Base-by-base conservation (phyloP, 306 rosid species). In the Quercus berberidifolia region DNA sequence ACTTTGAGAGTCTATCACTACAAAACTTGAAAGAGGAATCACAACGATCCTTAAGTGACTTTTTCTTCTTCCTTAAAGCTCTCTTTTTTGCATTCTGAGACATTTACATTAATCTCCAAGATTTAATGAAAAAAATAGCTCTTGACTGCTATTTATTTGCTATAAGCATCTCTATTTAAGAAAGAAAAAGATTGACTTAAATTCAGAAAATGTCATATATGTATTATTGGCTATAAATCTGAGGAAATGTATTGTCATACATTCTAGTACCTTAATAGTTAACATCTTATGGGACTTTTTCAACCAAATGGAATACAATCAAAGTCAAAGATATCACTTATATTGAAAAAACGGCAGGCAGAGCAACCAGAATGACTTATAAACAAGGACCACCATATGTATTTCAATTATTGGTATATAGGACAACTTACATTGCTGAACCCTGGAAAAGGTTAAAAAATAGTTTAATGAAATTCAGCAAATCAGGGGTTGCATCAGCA, bases 401-500 rank as follows among this genome's bases (percentile, higher is more conserved):
- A 41, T n/a, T 63, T 41, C 33, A 76, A 55, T 55, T 43, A 72
- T 64, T 74, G 1, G 73, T 23, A 28, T 15, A 71, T 74, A 60
- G 71, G 67, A 43, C 6, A 81, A 80, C 97, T 89, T 89, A 92
- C 98, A 89, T 93, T 14, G 94, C 97, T 55, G 91, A 78, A 80
- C 85, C 83, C 84, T 89, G 92, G 83, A 94, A 83, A 82, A 89
- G 86, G 62, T 64, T 78, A 79, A 91, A 87, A 84, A 92, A 86
- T 78, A 79, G 93, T 41, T 85, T 86, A 71, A 94, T 77, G 78
- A 62, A 35, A 56, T 90, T 83, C 74, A 80, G 52, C 13, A 85
- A 76, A 85, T 88, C 86, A 1, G 98, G 98, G 59, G 83, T 87
- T 26, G 97, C 93, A 91, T 94, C 97, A 60, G 94, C 91, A 55